Percentiles rank a stretch among this genome's conserved stretches.
Conservation (phyloP, 2,329 filamentous ascomycete genomes). For the Trichoderma hamatum region DNA sequence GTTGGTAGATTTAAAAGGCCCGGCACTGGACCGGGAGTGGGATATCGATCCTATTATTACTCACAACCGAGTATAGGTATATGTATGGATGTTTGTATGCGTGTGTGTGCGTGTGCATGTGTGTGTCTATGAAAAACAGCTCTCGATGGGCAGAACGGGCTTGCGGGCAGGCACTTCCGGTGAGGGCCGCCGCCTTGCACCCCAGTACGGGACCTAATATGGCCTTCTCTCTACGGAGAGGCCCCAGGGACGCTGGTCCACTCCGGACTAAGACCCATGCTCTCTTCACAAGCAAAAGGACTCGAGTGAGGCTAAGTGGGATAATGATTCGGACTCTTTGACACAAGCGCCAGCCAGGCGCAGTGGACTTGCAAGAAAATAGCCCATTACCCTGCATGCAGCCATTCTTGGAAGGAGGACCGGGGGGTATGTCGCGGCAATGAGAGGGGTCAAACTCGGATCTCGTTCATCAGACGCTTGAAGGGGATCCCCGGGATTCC, state of each 20-base stretch:
- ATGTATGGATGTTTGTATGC: background rate
- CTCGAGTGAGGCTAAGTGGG: constrained; percentile 33
- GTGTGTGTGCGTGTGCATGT: constrained; percentile 7
- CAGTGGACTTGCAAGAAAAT: constrained; percentile 33
- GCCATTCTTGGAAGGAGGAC: constrained; percentile 54
- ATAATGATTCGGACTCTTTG: constrained; percentile 37
- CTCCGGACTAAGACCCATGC: constrained; percentile 27
- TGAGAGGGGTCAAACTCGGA: constrained; percentile 25
- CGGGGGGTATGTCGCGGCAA: constrained; percentile 18
- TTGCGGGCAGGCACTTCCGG: constrained; percentile 23
- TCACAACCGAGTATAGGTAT: background rate
- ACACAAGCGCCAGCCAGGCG: constrained; percentile 34
- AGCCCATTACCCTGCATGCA: constrained; percentile 44
- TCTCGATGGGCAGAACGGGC: constrained; percentile 20
- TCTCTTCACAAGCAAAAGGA: constrained; percentile 28
- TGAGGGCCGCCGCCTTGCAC: constrained; percentile 36
- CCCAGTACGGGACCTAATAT: constrained; percentile 44
- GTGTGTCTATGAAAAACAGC: constrained; percentile 17
- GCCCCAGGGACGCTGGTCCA: constrained; percentile 25
- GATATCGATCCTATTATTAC: constrained; percentile 36
- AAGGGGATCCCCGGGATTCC: constrained; percentile 25
- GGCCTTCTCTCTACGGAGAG: constrained; percentile 26
- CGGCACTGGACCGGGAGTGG: constrained; percentile 53
- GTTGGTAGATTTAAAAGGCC: constrained; percentile 45
- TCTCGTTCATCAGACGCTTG: constrained; percentile 27